These are phyloP conservation scores for Aspergillus chevalieri DNA, from an alignment of 2,329 filamentous ascomycete species.

Conservation along the genomic window DNA sequence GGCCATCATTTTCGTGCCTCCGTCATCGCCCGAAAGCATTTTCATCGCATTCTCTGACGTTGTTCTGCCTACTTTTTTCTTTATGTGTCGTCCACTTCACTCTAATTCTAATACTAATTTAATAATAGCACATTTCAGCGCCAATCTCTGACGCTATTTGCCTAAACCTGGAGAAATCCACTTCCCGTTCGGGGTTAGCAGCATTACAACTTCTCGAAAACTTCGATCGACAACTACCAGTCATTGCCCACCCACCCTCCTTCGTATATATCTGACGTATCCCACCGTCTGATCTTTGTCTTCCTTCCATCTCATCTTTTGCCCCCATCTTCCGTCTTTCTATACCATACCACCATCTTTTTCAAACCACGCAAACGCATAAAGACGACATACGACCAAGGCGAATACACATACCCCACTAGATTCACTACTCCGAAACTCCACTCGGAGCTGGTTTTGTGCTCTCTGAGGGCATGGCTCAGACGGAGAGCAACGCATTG, in stretches of 20 bases:
- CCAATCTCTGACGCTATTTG: background rate
- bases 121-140: too few species aligned
- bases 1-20: constrained; percentile 6
- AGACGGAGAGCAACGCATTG: constrained; percentile 28
- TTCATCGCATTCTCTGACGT: constrained; percentile 8
- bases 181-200: background rate
- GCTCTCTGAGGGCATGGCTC: constrained; percentile 32
- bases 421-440: background rate
- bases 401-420: background rate
- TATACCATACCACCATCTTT: too few species aligned
- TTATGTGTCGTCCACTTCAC: background rate
- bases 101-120: background rate
- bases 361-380: too few species aligned
- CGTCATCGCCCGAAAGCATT: constrained; percentile 12
- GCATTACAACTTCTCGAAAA: background rate
- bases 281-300: too few species aligned
- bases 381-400: background rate
- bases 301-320: background rate
- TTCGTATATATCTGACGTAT: too few species aligned
- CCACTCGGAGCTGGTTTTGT: constrained; percentile 5
- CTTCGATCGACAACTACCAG: background rate
- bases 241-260: background rate
- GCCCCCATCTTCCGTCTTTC: background rate
- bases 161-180: background rate
- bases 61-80: constrained; percentile 8